A percentile compares a stretch with the other conserved stretches of the same genome.
phyloP scores from a whole-genome alignment of 1,284 basidiomycete genomes.

The Papiliotrema fonsecae region DNA sequence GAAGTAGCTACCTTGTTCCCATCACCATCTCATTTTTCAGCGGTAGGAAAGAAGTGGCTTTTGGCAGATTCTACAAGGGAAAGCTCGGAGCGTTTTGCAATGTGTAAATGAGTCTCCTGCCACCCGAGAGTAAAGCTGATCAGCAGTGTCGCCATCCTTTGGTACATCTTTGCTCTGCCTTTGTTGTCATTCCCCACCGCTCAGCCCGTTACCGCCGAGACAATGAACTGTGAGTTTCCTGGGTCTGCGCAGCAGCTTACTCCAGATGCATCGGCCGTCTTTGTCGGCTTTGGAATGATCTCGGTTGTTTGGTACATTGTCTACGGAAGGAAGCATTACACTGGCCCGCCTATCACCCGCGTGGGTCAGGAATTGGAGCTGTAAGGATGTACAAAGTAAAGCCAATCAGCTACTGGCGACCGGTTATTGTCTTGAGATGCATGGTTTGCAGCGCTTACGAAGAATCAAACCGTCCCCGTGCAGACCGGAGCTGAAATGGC shows the following conservation, averaged over 20 bases:
- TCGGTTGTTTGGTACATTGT: constrained; percentile 59
- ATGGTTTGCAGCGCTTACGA: neutral
- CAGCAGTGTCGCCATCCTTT: constrained; percentile 16
- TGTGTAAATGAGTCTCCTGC: constrained; percentile 12
- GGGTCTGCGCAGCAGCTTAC: neutral
- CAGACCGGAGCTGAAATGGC: too few relatives aligned
- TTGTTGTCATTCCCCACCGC: constrained; percentile 32
- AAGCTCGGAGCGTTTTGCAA: constrained; percentile 45
- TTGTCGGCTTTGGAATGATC: constrained; percentile 56
- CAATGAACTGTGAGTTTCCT: constrained; percentile 28
- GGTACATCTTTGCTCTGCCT: constrained; percentile 32
- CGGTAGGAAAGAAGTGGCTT: constrained; percentile 36
- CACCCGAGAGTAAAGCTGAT: neutral
- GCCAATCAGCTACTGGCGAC: too few relatives aligned
- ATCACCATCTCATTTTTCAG: constrained; percentile 45
- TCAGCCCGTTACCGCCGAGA: constrained; percentile 24
- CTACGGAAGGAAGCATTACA: constrained; percentile 37
- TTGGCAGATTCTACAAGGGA: constrained; percentile 39
- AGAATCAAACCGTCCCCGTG: too few relatives aligned
- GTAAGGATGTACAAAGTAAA: neutral
- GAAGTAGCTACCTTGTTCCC: constrained; percentile 43
- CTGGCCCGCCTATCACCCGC: constrained; percentile 28
- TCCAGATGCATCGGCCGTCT: constrained; percentile 56
- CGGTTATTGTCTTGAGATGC: neutral
- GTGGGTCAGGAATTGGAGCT: constrained; percentile 2